These are phyloP conservation scores for Solanum paucissectum DNA, from an alignment of 257 asterid genomes.

Conservation along the genomic window DNA sequence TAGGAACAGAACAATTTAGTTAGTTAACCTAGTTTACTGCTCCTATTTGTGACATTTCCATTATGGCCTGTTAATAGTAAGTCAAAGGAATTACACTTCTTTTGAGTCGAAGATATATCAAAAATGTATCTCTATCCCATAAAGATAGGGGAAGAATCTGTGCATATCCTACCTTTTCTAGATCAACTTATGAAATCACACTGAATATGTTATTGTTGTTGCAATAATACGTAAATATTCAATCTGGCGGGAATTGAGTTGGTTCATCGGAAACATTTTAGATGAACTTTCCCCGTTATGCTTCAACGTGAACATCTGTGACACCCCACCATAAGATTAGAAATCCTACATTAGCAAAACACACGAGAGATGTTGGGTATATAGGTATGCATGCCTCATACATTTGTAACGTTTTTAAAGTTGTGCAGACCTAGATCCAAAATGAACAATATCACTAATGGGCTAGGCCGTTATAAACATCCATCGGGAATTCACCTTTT, in stretches of 20 bases:
- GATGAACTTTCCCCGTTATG: background rate
- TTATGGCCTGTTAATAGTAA: background rate
- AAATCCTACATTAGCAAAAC: too few species aligned
- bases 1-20: background rate
- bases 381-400: background rate
- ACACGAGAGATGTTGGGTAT: background rate
- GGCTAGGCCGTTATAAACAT: background rate
- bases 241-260: background rate
- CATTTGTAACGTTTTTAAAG: background rate
- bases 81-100: background rate
- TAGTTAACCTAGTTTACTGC: background rate
- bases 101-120: accelerated
- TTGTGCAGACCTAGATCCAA: background rate
- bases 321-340: too few species aligned
- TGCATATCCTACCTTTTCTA: background rate
- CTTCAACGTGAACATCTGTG: background rate
- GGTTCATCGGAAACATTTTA: background rate
- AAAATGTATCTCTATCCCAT: accelerated
- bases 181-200: background rate
- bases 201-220: background rate
- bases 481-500: background rate
- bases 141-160: accelerated
- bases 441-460: background rate
- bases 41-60: background rate
- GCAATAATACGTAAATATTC: background rate